Base-by-base conservation (phyloP, 139 green algal species). In the Chlamydomonas applanata region DNA sequence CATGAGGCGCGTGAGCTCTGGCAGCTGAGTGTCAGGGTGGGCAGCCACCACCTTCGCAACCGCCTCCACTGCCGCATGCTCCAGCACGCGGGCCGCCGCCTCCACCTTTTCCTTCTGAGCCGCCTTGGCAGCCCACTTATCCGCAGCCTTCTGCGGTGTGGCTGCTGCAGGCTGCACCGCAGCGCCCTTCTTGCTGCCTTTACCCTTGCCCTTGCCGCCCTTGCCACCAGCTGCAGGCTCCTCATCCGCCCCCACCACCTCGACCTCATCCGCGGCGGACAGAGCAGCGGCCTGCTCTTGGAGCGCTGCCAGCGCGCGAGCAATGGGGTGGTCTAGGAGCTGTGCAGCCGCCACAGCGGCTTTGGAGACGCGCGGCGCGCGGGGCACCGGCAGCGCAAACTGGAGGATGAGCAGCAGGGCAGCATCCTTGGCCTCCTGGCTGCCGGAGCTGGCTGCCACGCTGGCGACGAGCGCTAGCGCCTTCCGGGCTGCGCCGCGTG, bases 321-420 rank as follows among this genome's bases (percentile, higher is more conserved):
- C 59, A 4, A 66, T 3, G 3, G 59, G 59, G 59, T 66, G 59
- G 30, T 52, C 53, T 32, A 76, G 56, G 20, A 24, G 27, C 29
- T 64, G 29, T 11, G 68, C 78, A 19, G 78, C 78, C 52, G 76
- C 66, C n/a, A 84, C n/a, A 3, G 73, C 78, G 2, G 71, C 35
- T 5, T 30, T 45, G 3, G 71, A 35, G 17, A 77, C 60, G 14
- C 32, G 30, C 16, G 54, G 46, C 33, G 73, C 78, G 14, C 68
- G 73, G 0, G 0, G 34, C 29, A 53, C 67, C 11, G 78, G 72
- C 46, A 80, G 25, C 49, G 73, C 25, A 49, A 84, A 30, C 27
- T 59, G 25, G 29, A 71, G n/a, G 9, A 80, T 24, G 20, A 60
- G 44, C 34, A 84, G 46, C 44, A 74, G 54, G 3, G 25, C 71